Conservation (phyloP, 257 asterid genomes). For the Galeopsis tetrahit region DNA sequence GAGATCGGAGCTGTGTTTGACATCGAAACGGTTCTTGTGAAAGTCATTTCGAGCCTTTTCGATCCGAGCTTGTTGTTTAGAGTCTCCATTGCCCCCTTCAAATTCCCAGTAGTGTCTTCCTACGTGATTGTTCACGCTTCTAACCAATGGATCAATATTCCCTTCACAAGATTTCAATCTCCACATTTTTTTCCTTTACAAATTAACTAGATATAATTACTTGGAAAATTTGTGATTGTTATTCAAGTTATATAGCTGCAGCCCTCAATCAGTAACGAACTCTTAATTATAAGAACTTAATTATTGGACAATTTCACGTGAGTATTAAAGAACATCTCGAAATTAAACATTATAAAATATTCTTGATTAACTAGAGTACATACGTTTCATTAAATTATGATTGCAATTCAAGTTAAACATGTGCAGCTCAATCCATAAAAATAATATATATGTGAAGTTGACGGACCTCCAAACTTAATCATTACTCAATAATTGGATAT, state of each 20-base stretch:
- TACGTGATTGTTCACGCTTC: conserved; percentile 42
- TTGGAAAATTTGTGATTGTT: background rate
- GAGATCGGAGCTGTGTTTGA: conserved; percentile 71
- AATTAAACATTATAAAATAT: too few species aligned
- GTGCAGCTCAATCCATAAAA: too few species aligned
- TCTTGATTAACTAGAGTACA: too few species aligned
- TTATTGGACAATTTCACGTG: too few species aligned
- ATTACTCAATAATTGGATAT: too few species aligned
- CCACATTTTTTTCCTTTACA: conserved; percentile 45
- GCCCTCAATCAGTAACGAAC: background rate
- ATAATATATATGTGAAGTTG: too few species aligned
- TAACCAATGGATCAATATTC: conserved; percentile 51
- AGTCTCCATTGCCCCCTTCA: conserved; percentile 50
- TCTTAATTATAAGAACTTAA: background rate
- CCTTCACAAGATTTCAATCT: conserved; percentile 43
- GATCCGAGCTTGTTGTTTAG: conserved; percentile 36
- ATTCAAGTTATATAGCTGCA: too few species aligned
- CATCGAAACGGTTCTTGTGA: conserved; percentile 37
- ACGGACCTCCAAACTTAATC: too few species aligned
- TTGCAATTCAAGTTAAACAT: too few species aligned
- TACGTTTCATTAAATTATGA: too few species aligned
- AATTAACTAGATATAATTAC: background rate
- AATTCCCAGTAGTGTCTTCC: conserved; percentile 74
- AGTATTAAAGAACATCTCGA: too few species aligned
- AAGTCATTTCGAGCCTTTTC: conserved; percentile 57